phyloP scores from a whole-genome alignment of 345 rosid genomes.

The Barbarea vulgaris region DNA sequence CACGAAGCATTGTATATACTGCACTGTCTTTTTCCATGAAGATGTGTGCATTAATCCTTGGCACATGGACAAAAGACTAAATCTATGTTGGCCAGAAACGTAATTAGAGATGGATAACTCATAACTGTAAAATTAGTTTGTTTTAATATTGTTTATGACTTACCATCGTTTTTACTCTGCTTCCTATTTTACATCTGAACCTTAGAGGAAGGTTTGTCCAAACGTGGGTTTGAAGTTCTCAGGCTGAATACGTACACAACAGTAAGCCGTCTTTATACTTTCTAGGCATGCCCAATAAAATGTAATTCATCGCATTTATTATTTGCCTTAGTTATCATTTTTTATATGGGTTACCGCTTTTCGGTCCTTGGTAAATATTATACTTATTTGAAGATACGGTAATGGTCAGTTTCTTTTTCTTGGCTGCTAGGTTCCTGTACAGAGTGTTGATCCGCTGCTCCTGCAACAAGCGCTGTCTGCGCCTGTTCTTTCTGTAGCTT shows the following conservation, averaged over 20 bases:
- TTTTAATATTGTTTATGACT: constrained; percentile 18
- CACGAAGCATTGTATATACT: neutral
- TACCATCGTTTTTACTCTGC: constrained; percentile 17
- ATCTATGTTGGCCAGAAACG: neutral
- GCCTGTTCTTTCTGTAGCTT: constrained; percentile 87
- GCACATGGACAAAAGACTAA: neutral
- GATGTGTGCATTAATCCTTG: neutral
- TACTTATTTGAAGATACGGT: constrained; percentile 1
- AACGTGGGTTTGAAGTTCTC: constrained; percentile 87
- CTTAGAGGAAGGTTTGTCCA: constrained; percentile 81
- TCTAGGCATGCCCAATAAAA: neutral
- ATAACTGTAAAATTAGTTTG: neutral
- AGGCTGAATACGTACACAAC: constrained; percentile 94
- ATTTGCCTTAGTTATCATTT: neutral
- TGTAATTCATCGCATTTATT: neutral
- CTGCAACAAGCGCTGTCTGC: constrained; percentile 66
- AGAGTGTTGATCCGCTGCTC: constrained; percentile 61
- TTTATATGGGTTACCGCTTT: neutral
- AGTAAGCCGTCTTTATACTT: constrained; percentile 51
- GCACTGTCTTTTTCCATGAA: neutral
- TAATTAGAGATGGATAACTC: no score
- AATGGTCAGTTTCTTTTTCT: constrained; percentile 25
- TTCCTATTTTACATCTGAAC: constrained; percentile 33
- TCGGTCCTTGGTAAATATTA: neutral
- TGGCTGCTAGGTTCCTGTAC: constrained; percentile 63